These are phyloP conservation scores for Dissophora globulifera DNA, from an alignment of 192 early-diverging fungal species.

Conservation along the genomic window DNA sequence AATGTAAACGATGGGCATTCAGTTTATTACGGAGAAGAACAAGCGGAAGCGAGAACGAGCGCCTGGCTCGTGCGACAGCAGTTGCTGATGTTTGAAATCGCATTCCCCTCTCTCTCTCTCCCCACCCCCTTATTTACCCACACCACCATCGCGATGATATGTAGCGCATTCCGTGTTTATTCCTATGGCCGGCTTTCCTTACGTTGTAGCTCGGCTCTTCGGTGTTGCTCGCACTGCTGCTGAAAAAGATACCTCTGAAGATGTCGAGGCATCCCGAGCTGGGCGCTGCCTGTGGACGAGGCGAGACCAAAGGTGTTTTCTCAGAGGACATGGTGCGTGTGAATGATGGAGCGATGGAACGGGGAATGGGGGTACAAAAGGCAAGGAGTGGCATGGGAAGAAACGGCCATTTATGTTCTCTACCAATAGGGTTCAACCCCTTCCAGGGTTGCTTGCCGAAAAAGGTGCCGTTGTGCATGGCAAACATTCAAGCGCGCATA, in stretches of 20 bases:
- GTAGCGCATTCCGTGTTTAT: no score
- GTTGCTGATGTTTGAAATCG: no score
- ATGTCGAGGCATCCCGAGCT: conserved; percentile 32
- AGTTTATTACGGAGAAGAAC: no score
- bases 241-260: conserved; percentile 30
- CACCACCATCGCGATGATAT: no score
- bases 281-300: neutral
- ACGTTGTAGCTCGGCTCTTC: conserved; percentile 5
- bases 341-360: neutral
- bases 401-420: no score
- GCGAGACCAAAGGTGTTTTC: conserved; percentile 8
- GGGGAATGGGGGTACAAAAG: neutral
- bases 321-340: conserved; percentile 23
- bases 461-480: conserved; percentile 14
- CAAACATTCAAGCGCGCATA: no score
- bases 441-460: neutral
- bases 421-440: neutral
- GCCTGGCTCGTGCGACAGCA: no score
- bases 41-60: no score
- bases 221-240: neutral
- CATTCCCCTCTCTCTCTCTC: no score
- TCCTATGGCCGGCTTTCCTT: conserved; percentile 4
- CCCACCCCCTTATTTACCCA: no score
- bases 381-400: neutral
- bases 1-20: no score